Evolutionary conservation across 805 yeast species (phyloP), one percentile per base, ranked within the genome.

Genomic region (Candida endomychidarum): DNA sequence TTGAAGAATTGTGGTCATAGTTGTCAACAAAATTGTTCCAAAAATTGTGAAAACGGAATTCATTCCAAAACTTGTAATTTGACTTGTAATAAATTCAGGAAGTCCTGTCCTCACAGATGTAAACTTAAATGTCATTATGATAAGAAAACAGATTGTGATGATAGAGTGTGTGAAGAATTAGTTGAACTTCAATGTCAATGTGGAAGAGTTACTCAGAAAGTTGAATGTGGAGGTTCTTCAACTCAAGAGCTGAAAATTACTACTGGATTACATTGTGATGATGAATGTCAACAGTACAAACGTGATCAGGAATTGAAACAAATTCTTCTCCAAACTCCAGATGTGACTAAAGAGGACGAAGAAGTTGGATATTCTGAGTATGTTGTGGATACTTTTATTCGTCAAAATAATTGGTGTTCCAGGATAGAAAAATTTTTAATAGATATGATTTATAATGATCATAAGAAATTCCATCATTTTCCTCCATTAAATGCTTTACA

Each of bases 401-500:
- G 67, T 43, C 95, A 88, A 56, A 67, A 58, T 4, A 65, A 61
- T 9, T 88, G 95, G 93, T 82, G 95, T 58, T 56, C 63, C 10
- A 70, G 74, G 46, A 76, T 86, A 32, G 95, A 86, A 59, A 50
- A 51, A 1, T 61, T 70, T 17, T 61, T 87, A n/a, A 27, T 12
- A 18, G 42, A 38, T 16, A 38, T 46, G 22, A 25, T 41, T 20
- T 14, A 12, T 3, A 28, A 27, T 30, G 22, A 27, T 12, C 32
- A 53, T 3, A 55, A 60, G 15, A 67, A 70, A 26, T 60, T 75
- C 0, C 60, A 76, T 48, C 80, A 80, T 54, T 86, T 90, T 61
- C 80, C 80, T 12, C 83, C 91, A 12, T 86, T 89, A 95, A 72
- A 65, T 37, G 57, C 69, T 10, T 74, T 79, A 4, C 91, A 86